Evolutionary conservation across 305 asterid genomes (phyloP).

Genomic region (Fraxinus baroniana): DNA sequence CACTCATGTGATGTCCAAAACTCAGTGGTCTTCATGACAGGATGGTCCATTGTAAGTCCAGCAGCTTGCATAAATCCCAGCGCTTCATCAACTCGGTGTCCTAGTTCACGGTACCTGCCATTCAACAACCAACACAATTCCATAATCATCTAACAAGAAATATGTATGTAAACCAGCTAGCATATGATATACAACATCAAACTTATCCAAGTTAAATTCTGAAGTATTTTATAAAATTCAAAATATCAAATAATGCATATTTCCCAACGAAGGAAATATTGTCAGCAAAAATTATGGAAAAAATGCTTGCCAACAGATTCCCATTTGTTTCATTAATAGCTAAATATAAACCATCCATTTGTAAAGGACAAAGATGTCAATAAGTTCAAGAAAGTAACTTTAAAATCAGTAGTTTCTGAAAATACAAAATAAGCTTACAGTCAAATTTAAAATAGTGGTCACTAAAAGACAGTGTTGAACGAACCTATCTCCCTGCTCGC

Average conservation of each 20-base stretch:
- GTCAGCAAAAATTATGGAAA: not conserved
- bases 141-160: not conserved
- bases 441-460: not conserved
- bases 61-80: conserved; percentile 88
- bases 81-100: conserved; percentile 80
- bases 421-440: not conserved
- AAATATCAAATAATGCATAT: not conserved
- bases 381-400: not conserved
- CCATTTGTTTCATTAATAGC: conserved; percentile 1
- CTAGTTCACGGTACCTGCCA: conserved; percentile 76
- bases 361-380: not conserved
- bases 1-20: conserved; percentile 97
- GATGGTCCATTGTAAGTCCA: conserved; percentile 77
- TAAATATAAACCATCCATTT: not conserved
- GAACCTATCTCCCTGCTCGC: conserved; percentile 88
- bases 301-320: not conserved
- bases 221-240: not conserved
- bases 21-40: conserved; percentile 67
- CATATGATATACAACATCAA: not conserved
- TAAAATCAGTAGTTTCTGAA: not conserved
- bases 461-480: not conserved
- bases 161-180: not conserved
- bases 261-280: not conserved
- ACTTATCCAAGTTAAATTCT: not conserved
- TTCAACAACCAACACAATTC: conserved; percentile 14